These are phyloP conservation scores for Peterozyma toletana DNA, from an alignment of 805 yeast species.

Conservation along the genomic window DNA sequence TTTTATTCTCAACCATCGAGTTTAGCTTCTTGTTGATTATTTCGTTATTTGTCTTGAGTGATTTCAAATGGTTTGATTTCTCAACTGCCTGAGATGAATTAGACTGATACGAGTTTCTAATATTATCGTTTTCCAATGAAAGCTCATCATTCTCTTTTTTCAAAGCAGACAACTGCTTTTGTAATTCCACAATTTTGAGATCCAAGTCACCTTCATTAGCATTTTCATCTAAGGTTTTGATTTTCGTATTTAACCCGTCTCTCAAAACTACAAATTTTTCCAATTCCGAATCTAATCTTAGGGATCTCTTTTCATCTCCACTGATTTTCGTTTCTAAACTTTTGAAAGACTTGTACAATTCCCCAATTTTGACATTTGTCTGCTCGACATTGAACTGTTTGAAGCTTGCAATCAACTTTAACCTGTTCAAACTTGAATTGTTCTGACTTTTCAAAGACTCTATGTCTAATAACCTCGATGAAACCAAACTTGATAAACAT, in stretches of 20 bases:
- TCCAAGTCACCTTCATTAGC: not conserved
- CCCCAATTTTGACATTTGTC: slow-evolving; percentile 31
- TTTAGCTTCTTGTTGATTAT: slow-evolving; percentile 23
- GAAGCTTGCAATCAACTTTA: slow-evolving; percentile 29
- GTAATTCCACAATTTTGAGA: not conserved
- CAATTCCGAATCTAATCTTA: slow-evolving; percentile 22
- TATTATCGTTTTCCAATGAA: slow-evolving; percentile 17
- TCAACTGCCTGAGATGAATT: slow-evolving; percentile 42
- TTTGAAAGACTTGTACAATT: slow-evolving; percentile 28
- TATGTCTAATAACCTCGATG: slow-evolving; percentile 22
- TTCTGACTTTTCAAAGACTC: slow-evolving; percentile 16
- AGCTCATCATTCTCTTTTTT: slow-evolving; percentile 9
- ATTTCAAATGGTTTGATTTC: slow-evolving; percentile 20
- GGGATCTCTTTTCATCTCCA: slow-evolving; percentile 20
- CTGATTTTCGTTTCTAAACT: slow-evolving; percentile 22
- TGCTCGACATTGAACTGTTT: slow-evolving; percentile 33
- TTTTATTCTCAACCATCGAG: slow-evolving; percentile 11
- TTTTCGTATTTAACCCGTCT: slow-evolving; percentile 13
- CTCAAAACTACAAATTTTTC: slow-evolving; percentile 10
- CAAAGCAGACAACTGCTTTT: slow-evolving; percentile 2
- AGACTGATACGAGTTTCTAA: slow-evolving; percentile 36
- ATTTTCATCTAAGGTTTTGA: slow-evolving; percentile 7
- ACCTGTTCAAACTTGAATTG: slow-evolving; percentile 13
- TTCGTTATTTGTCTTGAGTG: slow-evolving; percentile 16
- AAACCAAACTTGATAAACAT: slow-evolving; percentile 27